Conservation (phyloP, 192 early-diverging fungal species). For the Diversispora eburnea region DNA sequence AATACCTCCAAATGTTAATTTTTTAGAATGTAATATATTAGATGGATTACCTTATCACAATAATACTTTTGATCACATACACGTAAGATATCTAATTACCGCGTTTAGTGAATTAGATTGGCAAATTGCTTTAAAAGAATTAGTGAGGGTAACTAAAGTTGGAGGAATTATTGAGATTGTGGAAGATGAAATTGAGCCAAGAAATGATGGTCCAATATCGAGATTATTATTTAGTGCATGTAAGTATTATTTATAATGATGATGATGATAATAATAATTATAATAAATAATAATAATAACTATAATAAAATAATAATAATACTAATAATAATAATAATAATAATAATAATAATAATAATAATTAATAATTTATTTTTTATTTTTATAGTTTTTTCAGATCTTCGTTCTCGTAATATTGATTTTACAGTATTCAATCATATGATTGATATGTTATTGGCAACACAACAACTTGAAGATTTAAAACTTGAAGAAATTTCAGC, state of each 20-base stretch:
- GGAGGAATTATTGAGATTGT: conserved; percentile 5
- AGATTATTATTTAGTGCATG: conserved; percentile 8
- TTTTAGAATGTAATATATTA: conserved; percentile 31
- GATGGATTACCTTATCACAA: conserved; percentile 32
- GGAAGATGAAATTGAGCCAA: conserved; percentile 12
- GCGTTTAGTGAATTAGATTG: conserved; percentile 25
- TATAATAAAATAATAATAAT: not conserved
- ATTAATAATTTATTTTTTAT: not conserved
- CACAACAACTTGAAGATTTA: not conserved
- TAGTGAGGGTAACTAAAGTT: conserved; percentile 3
- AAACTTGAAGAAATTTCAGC: not conserved
- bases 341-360: not conserved
- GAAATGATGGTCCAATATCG: conserved; percentile 17
- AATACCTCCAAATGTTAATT: conserved; percentile 34
- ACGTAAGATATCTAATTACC: conserved; percentile 31
- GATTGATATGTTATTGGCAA: not conserved
- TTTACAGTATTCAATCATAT: not conserved
- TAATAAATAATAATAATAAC: not conserved
- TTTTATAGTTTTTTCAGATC: not conserved
- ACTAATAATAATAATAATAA: not conserved
- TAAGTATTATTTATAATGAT: not conserved
- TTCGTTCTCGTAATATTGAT: not conserved
- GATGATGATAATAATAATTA: not conserved
- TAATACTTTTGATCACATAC: conserved; percentile 36
- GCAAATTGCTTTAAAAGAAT: conserved; percentile 10